phyloP scores from a whole-genome alignment of 2,329 filamentous ascomycete genomes.

The Talaromyces funiculosus region DNA sequence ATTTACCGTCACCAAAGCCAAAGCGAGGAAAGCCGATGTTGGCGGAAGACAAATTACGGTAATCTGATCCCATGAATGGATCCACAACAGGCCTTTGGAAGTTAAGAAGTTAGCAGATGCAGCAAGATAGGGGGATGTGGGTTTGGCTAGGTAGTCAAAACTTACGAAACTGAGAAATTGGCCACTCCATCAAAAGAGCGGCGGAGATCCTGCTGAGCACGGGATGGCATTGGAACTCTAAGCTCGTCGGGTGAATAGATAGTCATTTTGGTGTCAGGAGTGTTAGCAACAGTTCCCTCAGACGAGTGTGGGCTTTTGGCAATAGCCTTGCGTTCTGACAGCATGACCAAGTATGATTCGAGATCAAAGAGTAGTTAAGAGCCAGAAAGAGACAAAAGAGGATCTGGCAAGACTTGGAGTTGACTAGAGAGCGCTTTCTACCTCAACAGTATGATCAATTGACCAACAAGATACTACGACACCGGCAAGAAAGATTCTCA shows the following conservation, averaged over 20 bases:
- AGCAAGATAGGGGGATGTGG: not conserved
- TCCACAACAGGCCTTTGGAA: constrained; percentile 21
- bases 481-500: not conserved
- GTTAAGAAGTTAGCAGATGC: not conserved
- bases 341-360: constrained; percentile 8
- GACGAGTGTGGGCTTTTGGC: constrained; percentile 36
- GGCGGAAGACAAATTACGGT: constrained; percentile 54
- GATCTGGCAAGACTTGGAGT: not conserved
- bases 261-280: constrained; percentile 60
- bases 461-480: not conserved
- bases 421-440: not conserved
- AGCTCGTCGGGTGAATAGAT: constrained; percentile 58
- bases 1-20: constrained; percentile 17
- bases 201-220: constrained; percentile 10
- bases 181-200: constrained; percentile 2
- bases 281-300: constrained; percentile 49
- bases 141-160: not conserved
- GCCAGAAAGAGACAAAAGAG: not conserved
- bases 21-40: constrained; percentile 58
- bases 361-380: not conserved
- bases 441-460: not conserved
- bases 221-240: constrained; percentile 33
- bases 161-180: constrained; percentile 10
- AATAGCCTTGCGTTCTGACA: constrained; percentile 9
- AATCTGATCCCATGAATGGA: constrained; percentile 24